These are phyloP conservation scores for Suillus subalutaceus DNA, from an alignment of 768 basidiomycete species.

Conservation along the genomic window DNA sequence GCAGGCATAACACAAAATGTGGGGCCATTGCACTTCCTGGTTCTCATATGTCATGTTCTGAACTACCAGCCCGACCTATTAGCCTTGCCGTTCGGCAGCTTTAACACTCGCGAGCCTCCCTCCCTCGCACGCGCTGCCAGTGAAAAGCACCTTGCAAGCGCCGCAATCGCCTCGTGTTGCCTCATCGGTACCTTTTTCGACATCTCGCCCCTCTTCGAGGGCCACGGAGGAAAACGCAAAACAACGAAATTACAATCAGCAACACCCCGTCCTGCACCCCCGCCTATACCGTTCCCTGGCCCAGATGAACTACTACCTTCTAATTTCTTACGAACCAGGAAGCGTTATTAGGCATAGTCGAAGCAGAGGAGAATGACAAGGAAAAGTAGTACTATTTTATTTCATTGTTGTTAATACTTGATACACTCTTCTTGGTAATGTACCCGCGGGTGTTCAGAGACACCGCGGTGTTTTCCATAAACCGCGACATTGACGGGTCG, in stretches of 20 bases:
- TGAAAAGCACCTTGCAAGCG: neutral
- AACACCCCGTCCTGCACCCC: constrained; percentile 51
- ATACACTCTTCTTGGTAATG: too few relatives aligned
- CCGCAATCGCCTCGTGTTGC: constrained; percentile 2
- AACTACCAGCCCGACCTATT: constrained; percentile 80
- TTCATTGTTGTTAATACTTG: too few relatives aligned
- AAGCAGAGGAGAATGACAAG: too few relatives aligned
- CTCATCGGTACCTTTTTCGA: constrained; percentile 7
- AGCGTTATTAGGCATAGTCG: constrained; percentile 70
- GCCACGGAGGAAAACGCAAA: constrained; percentile 36
- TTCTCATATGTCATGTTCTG: constrained; percentile 82
- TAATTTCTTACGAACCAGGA: constrained; percentile 73
- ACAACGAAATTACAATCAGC: constrained; percentile 39
- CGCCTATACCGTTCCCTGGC: constrained; percentile 64
- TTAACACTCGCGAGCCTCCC: constrained; percentile 40
- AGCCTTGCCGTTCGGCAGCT: constrained; percentile 61
- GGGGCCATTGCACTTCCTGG: constrained; percentile 99
- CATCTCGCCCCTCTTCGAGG: constrained; percentile 16
- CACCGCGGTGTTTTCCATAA: too few relatives aligned
- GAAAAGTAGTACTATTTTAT: too few relatives aligned
- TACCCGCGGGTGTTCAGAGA: too few relatives aligned
- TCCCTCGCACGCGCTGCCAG: constrained; percentile 23
- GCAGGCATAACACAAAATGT: constrained; percentile 68
- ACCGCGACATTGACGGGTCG: too few relatives aligned
- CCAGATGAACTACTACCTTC: constrained; percentile 61